These are phyloP conservation scores for Aspergillus viridinutans DNA, from an alignment of 2,329 filamentous ascomycete species.

Conservation along the genomic window DNA sequence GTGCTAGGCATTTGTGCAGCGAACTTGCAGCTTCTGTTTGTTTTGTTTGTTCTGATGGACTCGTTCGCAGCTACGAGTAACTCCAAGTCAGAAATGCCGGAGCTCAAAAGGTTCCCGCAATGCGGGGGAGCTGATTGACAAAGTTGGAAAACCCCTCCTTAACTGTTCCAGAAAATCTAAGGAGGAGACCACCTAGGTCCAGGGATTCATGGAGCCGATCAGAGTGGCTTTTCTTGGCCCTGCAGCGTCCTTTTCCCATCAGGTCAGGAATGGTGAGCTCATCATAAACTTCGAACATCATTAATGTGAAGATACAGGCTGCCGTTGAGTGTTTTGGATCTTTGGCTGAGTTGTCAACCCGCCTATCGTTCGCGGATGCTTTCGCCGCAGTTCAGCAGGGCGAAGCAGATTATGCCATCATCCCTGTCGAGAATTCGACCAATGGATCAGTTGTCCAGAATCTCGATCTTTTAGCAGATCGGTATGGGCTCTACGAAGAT, in stretches of 20 bases:
- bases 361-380: slow-evolving; percentile 55
- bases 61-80: not conserved
- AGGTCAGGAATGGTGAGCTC: slow-evolving; percentile 45
- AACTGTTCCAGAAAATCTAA: not conserved
- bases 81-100: not conserved
- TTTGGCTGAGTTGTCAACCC: slow-evolving; percentile 29
- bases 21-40: not conserved
- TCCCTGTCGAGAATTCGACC: slow-evolving; percentile 94
- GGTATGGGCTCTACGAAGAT: slow-evolving; percentile 58
- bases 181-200: not conserved
- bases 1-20: not conserved
- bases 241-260: slow-evolving; percentile 64
- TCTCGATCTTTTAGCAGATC: slow-evolving; percentile 81
- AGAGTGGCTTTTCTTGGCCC: slow-evolving; percentile 59
- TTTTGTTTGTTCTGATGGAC: not conserved
- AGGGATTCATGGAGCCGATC: slow-evolving; percentile 19
- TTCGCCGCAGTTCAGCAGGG: slow-evolving; percentile 72
- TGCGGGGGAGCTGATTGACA: not conserved
- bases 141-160: not conserved
- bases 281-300: slow-evolving; percentile 11
- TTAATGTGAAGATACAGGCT: slow-evolving; percentile 41
- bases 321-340: slow-evolving; percentile 49
- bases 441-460: slow-evolving; percentile 91
- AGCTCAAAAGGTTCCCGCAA: not conserved
- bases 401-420: slow-evolving; percentile 66